A percentile compares a stretch with the other conserved stretches of the same genome.
Conservation (phyloP, 2,329 filamentous ascomycete genomes). For the Colletotrichum magnum region DNA sequence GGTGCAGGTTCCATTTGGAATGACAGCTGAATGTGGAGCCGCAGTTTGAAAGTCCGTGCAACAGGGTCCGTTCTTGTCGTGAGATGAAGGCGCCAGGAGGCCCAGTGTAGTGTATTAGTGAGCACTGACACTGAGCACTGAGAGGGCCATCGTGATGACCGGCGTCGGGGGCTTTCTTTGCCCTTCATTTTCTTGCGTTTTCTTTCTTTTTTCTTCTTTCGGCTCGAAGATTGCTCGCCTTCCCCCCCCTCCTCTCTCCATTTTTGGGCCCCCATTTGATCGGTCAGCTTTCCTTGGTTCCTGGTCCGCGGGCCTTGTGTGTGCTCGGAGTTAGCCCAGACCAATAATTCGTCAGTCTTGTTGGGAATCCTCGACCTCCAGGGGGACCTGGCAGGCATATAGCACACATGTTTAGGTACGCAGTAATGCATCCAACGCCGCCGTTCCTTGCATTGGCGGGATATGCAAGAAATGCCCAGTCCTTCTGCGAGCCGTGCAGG, state of each 20-base stretch:
- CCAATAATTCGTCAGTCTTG: constrained; percentile 14
- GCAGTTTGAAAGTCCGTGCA: constrained; percentile 23
- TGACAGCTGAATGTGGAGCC: constrained; percentile 32
- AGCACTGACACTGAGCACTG: too few relatives aligned
- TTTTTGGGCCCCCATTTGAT: constrained; percentile 15
- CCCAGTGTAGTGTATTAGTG: background rate
- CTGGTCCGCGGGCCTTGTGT: constrained; percentile 22
- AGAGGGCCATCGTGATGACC: constrained; percentile 9
- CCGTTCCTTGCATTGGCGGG: too few relatives aligned
- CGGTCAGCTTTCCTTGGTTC: constrained; percentile 6
- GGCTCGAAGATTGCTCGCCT: background rate
- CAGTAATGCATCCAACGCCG: too few relatives aligned
- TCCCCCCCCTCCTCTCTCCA: constrained; percentile 6
- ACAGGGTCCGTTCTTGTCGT: constrained; percentile 10
- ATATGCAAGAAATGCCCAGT: background rate
- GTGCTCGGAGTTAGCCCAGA: constrained; percentile 2
- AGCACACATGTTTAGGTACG: background rate
- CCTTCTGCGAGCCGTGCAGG: constrained; percentile 13
- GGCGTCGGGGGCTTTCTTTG: constrained; percentile 12
- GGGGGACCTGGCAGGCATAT: constrained; percentile 10
- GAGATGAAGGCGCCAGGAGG: constrained; percentile 14
- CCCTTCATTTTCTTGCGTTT: background rate
- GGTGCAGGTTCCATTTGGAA: constrained; percentile 37
- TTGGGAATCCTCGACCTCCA: background rate
- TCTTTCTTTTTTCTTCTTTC: too few relatives aligned